These are phyloP conservation scores for Mycena vulgaris DNA, from an alignment of 768 basidiomycete genomes.

Conservation along the genomic window DNA sequence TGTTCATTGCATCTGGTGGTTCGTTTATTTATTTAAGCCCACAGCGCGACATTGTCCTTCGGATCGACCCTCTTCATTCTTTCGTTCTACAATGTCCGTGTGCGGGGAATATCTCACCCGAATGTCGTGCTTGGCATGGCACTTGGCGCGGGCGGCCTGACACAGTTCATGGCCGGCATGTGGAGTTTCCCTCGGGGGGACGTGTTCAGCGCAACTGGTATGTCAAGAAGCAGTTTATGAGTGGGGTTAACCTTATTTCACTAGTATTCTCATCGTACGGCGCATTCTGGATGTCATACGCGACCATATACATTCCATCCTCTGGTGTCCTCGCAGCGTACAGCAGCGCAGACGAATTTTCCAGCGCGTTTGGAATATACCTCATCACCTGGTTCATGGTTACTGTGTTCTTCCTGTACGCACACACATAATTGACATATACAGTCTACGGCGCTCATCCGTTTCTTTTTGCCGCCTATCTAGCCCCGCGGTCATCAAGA, in stretches of 20 bases:
- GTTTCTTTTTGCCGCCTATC: too few species aligned
- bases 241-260: neutral
- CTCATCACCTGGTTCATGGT: constrained; percentile 78
- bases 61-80: constrained; percentile 79
- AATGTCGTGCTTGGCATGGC: constrained; percentile 87
- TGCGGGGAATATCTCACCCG: constrained; percentile 64
- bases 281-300: constrained; percentile 87
- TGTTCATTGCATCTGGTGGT: too few species aligned
- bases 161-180: constrained; percentile 86
- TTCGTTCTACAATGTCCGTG: constrained; percentile 75
- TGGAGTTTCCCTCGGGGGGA: constrained; percentile 79
- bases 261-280: constrained; percentile 82
- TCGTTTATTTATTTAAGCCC: too few species aligned
- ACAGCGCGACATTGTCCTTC: too few species aligned
- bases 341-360: constrained; percentile 53
- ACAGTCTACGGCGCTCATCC: too few species aligned
- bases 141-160: constrained; percentile 80
- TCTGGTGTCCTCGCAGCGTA: constrained; percentile 73
- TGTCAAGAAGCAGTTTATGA: constrained; percentile 45
- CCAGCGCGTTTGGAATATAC: constrained; percentile 77
- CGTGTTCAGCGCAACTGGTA: constrained; percentile 77
- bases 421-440: neutral
- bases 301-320: constrained; percentile 76
- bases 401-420: constrained; percentile 75
- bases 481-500: constrained; percentile 58